Evolutionary conservation across 2,329 filamentous ascomycete species (phyloP).

Genomic region (Rutstroemia sp.): DNA sequence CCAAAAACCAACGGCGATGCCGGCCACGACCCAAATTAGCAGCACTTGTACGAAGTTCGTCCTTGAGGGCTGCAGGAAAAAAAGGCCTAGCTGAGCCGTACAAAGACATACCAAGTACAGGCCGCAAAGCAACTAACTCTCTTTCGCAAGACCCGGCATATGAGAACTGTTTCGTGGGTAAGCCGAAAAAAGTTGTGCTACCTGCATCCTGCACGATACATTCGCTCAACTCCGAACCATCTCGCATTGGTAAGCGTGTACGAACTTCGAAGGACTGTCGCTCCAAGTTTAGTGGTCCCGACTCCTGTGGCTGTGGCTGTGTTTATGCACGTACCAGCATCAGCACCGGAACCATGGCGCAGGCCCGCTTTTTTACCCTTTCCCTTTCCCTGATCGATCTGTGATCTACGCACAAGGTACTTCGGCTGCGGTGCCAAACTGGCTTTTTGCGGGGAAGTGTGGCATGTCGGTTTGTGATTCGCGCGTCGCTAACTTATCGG

Average conservation of each 20-base stretch:
- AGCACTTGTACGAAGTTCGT: neutral
- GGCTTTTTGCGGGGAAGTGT: no score
- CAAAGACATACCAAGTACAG: neutral
- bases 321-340: neutral
- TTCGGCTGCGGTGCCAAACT: neutral
- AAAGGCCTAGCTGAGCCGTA: neutral
- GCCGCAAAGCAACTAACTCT: neutral
- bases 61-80: no score
- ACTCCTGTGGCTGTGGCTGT: neutral
- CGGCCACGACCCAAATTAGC: neutral
- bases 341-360: neutral
- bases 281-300: neutral
- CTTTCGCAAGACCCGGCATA: neutral
- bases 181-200: no score
- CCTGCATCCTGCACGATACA: neutral
- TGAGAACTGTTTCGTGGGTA: neutral
- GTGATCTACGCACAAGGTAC: neutral
- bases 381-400: neutral
- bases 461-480: no score
- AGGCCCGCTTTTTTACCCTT: neutral
- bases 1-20: conserved; percentile 2
- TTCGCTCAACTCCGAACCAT: neutral
- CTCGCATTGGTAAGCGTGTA: no score
- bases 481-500: no score
- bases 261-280: neutral